A percentile compares a stretch with the other conserved stretches of the same genome.
These are phyloP conservation scores for Didymella arachidicola DNA, from an alignment of 2,329 filamentous ascomycete genomes.

Conservation along the genomic window DNA sequence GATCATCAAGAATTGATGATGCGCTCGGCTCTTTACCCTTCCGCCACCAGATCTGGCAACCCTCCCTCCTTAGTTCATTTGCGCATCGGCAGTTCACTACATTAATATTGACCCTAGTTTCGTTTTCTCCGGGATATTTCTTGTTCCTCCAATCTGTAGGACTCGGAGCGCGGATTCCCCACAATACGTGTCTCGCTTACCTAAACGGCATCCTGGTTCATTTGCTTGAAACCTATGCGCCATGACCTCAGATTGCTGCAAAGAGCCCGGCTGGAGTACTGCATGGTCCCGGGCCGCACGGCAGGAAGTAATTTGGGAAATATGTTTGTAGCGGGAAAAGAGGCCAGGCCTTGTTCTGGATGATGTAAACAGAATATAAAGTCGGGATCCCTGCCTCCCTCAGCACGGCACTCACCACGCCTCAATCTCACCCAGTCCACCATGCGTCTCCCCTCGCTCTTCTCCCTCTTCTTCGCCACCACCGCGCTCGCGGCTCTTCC, in stretches of 20 bases:
- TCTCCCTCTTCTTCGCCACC: conserved; percentile 32
- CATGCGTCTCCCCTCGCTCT: conserved; percentile 41
- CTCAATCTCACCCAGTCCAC: conserved; percentile 7
- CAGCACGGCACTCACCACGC: not conserved
- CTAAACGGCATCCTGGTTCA: conserved; percentile 9
- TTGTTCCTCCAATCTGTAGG: conserved; percentile 21
- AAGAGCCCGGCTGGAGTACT: conserved; percentile 3
- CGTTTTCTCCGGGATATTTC: conserved; percentile 9
- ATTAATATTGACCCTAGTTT: conserved; percentile 12
- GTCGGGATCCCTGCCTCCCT: not conserved
- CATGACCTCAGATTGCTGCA: conserved; percentile 2
- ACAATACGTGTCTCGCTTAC: conserved; percentile 8
- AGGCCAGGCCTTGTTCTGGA: not conserved
- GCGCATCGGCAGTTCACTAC: conserved; percentile 8
- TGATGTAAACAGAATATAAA: conserved; percentile 8
- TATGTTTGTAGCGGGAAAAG: not conserved
- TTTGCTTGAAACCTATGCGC: conserved; percentile 17
- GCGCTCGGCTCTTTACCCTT: conserved; percentile 9
- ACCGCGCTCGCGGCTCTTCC: conserved; percentile 59
- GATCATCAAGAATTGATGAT: not conserved
- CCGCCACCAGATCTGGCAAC: conserved; percentile 15
- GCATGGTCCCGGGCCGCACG: conserved; percentile 5
- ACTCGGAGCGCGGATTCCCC: conserved; percentile 6
- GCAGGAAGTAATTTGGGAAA: not conserved
- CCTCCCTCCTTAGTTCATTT: conserved; percentile 13